A percentile compares a stretch with the other conserved stretches of the same genome.
These are phyloP conservation scores for Neonothopanus nambi DNA, from an alignment of 1,284 basidiomycete species.

Conservation along the genomic window DNA sequence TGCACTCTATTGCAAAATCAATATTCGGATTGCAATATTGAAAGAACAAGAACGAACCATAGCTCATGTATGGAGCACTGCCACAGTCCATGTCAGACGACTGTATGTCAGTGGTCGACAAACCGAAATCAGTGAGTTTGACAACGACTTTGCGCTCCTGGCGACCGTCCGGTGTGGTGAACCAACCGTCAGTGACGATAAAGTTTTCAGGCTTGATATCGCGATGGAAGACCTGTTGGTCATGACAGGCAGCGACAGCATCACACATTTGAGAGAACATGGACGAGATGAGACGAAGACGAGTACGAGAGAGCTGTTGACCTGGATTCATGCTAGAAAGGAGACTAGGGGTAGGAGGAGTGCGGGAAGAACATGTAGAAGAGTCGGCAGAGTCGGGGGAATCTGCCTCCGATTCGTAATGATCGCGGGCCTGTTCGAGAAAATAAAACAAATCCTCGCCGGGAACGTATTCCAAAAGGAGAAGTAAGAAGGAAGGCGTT, in stretches of 20 bases:
- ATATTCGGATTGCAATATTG: constrained; percentile 9
- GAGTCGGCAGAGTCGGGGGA: constrained; percentile 44
- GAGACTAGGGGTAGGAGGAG: constrained; percentile 92
- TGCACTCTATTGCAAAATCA: constrained; percentile 70
- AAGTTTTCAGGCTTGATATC: constrained; percentile 99
- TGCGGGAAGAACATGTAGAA: constrained; percentile 54
- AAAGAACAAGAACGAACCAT: constrained; percentile 55
- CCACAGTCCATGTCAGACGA: constrained; percentile 98
- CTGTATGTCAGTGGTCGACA: constrained; percentile 87
- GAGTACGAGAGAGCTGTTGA: constrained; percentile 82
- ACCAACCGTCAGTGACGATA: constrained; percentile 84
- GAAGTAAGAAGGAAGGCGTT: constrained; percentile 49
- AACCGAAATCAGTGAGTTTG: constrained; percentile 97
- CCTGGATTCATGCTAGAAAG: constrained; percentile 86
- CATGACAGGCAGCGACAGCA: constrained; percentile 95
- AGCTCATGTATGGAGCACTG: constrained; percentile 99
- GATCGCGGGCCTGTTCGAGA: constrained; percentile 90
- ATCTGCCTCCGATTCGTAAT: constrained; percentile 58
- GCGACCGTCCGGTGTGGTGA: constrained; percentile 49
- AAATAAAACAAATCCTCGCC: constrained; percentile 98
- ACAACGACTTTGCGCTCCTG: constrained; percentile 79
- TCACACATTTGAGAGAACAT: constrained; percentile 99
- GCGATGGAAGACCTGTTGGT: constrained; percentile 89
- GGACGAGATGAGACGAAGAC: constrained; percentile 88
- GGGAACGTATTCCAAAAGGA: constrained; percentile 81